phyloP scores from a whole-genome alignment of 257 asterid species.

The Petrea volubilis region DNA sequence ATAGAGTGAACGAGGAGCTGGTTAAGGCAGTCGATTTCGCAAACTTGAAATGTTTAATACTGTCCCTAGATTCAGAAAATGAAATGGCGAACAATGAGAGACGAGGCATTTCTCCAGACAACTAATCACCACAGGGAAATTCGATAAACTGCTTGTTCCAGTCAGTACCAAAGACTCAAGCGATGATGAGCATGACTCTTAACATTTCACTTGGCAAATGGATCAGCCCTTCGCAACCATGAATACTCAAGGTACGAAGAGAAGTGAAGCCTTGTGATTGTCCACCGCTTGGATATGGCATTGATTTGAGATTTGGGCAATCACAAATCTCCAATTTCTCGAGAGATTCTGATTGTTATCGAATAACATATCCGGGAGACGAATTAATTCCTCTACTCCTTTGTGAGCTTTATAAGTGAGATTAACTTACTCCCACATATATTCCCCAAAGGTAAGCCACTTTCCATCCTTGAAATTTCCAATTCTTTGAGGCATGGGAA shows the following conservation, averaged over 20 bases:
- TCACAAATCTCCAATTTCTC: background rate
- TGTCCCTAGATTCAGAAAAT: no score
- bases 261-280: conserved; percentile 3
- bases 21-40: no score
- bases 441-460: background rate
- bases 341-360: background rate
- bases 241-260: background rate
- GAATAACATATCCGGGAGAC: background rate
- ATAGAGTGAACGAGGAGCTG: no score
- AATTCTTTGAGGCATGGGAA: conserved; percentile 26
- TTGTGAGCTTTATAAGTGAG: background rate
- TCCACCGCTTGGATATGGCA: background rate
- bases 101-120: no score
- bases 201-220: conserved; percentile 15
- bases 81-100: no score
- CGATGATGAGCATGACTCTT: no score
- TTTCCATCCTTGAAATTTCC: background rate
- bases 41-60: no score
- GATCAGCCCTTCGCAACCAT: background rate
- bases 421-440: conserved; percentile 4
- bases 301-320: conserved; percentile 4
- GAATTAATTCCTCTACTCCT: background rate
- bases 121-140: no score
- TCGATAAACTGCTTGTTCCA: no score
- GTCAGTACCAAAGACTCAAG: no score